These are phyloP conservation scores for Picea glauca DNA, from an alignment of 75 land plant genomes.

Conservation along the genomic window DNA sequence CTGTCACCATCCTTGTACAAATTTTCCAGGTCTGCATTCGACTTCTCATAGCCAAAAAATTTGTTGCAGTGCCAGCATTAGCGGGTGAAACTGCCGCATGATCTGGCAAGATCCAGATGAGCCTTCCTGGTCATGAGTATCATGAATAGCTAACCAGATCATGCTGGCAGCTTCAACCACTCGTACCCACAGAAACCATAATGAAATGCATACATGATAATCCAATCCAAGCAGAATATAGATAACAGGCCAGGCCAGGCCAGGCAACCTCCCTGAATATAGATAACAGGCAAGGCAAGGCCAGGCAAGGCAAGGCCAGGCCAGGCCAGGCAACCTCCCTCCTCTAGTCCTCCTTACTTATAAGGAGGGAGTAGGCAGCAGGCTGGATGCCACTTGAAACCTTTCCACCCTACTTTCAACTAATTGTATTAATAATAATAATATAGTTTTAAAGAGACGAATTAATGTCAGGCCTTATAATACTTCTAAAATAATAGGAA, in stretches of 20 bases:
- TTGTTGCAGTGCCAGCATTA: neutral
- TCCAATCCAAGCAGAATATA: neutral
- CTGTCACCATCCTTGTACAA: too few species aligned
- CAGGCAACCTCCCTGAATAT: neutral
- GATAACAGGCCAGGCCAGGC: neutral
- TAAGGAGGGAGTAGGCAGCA: neutral
- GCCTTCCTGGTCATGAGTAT: neutral
- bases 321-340: neutral
- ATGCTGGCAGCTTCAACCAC: conserved; percentile 66
- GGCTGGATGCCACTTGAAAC: neutral
- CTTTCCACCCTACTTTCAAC: too few species aligned
- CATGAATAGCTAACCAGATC: conserved; percentile 32
- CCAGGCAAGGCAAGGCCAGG: neutral
- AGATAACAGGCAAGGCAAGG: neutral
- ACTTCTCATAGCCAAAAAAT: too few species aligned
- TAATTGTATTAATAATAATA: too few species aligned
- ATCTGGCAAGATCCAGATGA: neutral
- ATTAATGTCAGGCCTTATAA: neutral
- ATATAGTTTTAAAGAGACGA: too few species aligned
- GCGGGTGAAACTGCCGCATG: conserved; percentile 1
- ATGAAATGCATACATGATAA: neutral
- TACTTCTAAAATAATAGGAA: neutral
- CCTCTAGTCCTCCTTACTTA: neutral
- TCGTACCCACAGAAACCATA: neutral
- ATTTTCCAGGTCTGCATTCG: too few species aligned